Evolutionary conservation across 345 rosid genomes (phyloP).

Genomic region (Dovyalis caffra): DNA sequence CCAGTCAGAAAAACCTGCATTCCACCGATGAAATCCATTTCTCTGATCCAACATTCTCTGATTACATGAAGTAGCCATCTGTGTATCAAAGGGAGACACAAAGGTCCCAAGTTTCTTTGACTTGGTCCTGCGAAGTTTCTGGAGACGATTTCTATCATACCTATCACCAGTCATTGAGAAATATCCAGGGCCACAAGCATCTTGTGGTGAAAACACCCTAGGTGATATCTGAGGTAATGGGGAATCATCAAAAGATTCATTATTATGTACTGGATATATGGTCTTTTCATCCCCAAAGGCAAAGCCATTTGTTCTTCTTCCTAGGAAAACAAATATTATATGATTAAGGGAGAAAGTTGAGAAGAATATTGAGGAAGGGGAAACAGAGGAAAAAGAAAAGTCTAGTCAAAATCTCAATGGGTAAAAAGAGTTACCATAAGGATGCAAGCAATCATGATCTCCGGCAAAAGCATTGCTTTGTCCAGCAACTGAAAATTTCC

Average conservation of each 20-base stretch:
- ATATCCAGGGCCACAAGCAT: slow-evolving; percentile 39
- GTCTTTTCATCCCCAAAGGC: slow-evolving; percentile 68
- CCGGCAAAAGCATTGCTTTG: slow-evolving; percentile 47
- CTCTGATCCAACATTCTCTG: slow-evolving; percentile 48
- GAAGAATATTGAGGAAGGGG: neutral
- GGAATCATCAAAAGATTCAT: slow-evolving; percentile 60
- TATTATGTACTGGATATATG: slow-evolving; percentile 43
- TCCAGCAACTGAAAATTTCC: slow-evolving; percentile 59
- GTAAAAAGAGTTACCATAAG: slow-evolving; percentile 34
- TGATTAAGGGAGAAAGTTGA: slow-evolving; percentile 8
- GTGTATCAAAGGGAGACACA: slow-evolving; percentile 30
- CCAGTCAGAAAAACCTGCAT: slow-evolving; percentile 47
- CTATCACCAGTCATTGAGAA: slow-evolving; percentile 47
- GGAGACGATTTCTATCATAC: slow-evolving; percentile 43
- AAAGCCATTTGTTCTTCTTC: slow-evolving; percentile 71
- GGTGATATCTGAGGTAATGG: slow-evolving; percentile 51
- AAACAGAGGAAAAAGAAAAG: neutral
- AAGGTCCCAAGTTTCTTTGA: slow-evolving; percentile 40
- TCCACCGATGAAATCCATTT: slow-evolving; percentile 45
- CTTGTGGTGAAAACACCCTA: slow-evolving; percentile 34
- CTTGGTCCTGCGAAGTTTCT: slow-evolving; percentile 49
- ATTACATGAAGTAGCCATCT: slow-evolving; percentile 29
- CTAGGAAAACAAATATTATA: slow-evolving; percentile 37
- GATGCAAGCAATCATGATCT: slow-evolving; percentile 57
- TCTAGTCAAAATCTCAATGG: neutral